Percentiles rank a stretch among this genome's conserved stretches.
Evolutionary conservation across 2,329 filamentous ascomycete genomes (phyloP).

Genomic region (Penicillium sp.): DNA sequence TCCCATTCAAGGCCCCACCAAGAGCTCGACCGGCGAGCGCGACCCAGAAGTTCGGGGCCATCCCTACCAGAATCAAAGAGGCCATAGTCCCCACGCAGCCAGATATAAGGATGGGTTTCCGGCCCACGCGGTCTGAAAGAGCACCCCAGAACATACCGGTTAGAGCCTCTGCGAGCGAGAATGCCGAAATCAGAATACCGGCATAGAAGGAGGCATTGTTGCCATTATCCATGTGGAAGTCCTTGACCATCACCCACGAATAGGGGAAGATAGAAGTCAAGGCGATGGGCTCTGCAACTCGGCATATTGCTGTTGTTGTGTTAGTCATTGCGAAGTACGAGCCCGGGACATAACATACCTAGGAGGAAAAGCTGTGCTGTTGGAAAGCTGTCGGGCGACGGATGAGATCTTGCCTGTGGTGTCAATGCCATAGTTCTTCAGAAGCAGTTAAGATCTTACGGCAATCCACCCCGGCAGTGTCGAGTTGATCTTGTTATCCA

Average conservation of each 20-base stretch:
- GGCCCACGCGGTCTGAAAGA: constrained; percentile 76
- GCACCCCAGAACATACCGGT: constrained; percentile 89
- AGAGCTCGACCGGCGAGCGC: constrained; percentile 73
- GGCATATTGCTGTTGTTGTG: constrained; percentile 70
- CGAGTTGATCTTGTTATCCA: constrained; percentile 4
- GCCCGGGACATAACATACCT: constrained; percentile 56
- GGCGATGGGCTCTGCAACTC: constrained; percentile 87
- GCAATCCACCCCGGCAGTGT: constrained; percentile 31
- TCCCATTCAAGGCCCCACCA: constrained; percentile 84
- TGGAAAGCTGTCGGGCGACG: constrained; percentile 71
- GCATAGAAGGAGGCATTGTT: constrained; percentile 84
- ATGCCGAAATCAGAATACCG: constrained; percentile 82
- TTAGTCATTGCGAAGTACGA: not conserved
- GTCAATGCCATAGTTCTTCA: constrained; percentile 60
- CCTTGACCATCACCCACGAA: constrained; percentile 78
- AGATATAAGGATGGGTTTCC: constrained; percentile 80
- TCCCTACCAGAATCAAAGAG: constrained; percentile 78
- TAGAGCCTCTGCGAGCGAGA: constrained; percentile 75
- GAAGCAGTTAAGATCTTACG: constrained; percentile 55
- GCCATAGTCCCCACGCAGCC: constrained; percentile 80
- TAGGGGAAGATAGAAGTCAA: constrained; percentile 93
- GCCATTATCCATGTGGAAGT: constrained; percentile 69
- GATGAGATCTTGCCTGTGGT: constrained; percentile 55
- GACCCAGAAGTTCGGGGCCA: constrained; percentile 80
- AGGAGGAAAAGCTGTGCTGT: constrained; percentile 79